Evolutionary conservation across 1,284 basidiomycete species (phyloP).

Genomic region (Omphalotus olearius): DNA sequence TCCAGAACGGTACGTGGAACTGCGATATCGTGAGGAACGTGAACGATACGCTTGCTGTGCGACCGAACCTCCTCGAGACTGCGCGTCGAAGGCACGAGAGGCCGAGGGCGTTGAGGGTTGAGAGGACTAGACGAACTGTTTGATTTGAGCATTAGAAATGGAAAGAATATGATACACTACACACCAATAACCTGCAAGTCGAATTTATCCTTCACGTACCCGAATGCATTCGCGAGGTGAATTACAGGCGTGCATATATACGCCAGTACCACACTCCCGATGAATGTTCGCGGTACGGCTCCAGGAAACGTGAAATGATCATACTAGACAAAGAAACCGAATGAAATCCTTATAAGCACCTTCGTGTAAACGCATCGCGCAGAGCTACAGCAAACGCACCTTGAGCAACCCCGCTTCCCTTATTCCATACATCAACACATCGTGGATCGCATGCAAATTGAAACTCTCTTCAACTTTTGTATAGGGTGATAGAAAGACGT

Average conservation of each 20-base stretch:
- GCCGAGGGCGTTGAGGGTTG: conserved; percentile 59
- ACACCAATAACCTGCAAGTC: conserved; percentile 62
- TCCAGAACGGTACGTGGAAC: conserved; percentile 93
- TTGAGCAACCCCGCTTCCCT: conserved; percentile 36
- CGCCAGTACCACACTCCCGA: conserved; percentile 65
- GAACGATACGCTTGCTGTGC: conserved; percentile 55
- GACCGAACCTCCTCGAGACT: conserved; percentile 61
- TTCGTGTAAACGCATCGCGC: too few relatives aligned
- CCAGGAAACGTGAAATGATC: conserved; percentile 91
- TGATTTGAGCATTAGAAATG: conserved; percentile 13
- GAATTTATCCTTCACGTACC: conserved; percentile 47
- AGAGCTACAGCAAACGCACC: too few relatives aligned
- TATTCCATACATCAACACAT: conserved; percentile 78
- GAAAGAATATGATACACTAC: conserved; percentile 19
- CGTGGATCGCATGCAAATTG: conserved; percentile 89
- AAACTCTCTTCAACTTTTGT: conserved; percentile 98
- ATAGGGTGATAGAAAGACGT: conserved; percentile 80
- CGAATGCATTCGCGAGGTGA: conserved; percentile 33
- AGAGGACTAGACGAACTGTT: conserved; percentile 75
- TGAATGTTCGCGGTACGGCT: conserved; percentile 84
- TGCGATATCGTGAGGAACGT: conserved; percentile 71
- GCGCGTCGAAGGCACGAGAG: conserved; percentile 65
- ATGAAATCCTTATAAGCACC: neutral
- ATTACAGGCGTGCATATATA: conserved; percentile 48
- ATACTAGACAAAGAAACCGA: conserved; percentile 60